Base-by-base conservation (phyloP, 371 early-diverging fungal genomes). In the Mortierella sp. region DNA sequence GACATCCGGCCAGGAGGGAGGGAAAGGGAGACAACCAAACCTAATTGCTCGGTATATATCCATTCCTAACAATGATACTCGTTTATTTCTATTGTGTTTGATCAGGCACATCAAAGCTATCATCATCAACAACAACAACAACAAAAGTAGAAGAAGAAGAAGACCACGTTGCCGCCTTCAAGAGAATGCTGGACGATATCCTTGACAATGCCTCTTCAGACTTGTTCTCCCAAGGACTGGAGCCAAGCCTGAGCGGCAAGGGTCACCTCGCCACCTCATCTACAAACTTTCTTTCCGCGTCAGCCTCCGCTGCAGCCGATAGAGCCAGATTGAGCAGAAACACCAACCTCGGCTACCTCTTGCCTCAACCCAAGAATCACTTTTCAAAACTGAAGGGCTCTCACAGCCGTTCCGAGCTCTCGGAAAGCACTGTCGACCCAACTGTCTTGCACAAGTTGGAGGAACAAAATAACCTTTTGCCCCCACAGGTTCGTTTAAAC, bases 141-240 rank as follows among this genome's bases (percentile, higher is more conserved):
- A 22, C 40, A 37, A 20, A 18, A 43, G 74, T 37, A 72, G 65
- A 43, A 40, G 75, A 70, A 59, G 68, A 61, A 58, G 76, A 76
- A 62, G 78, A 78, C 35, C 78, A 68, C 49, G 62, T 78, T 32
- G 78, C 78, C 0, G 68, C 73, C 16, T 78, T 78, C 66, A 78
- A 78, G 62, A 78, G 63, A 66, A 78, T 78, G 78, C 43, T 78
- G 28, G 78, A 78, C 69, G 78, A 78, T 47, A 78, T 78, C 66
- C 78, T 78, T 30, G 78, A 78, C 22, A 68, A 62, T 57, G 73
- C 78, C 64, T 68, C 78, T 5, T 64, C 78, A 47, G 78, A 78
- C 20, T 67, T 68, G 20, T 68, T 77, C 45, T 47, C 75, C 14
- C 69, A 75, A 5, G 75, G 75, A 12, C 51, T 75, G 16, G 78